Conservation (phyloP, 2,329 filamentous ascomycete genomes). For the Aspergillus neoniger region DNA sequence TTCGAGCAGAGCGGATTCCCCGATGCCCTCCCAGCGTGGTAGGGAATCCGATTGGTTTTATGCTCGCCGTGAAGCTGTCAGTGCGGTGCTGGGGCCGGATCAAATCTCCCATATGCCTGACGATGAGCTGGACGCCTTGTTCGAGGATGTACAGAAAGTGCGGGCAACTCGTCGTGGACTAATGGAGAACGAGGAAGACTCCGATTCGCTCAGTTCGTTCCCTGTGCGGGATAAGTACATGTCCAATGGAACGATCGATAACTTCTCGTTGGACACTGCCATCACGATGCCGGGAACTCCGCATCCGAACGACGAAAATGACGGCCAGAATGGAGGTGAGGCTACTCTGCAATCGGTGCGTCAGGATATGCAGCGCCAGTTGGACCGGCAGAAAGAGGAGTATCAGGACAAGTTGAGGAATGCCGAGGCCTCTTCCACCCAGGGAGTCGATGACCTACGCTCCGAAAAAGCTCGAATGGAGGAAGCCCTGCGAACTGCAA, state of each 20-base stretch:
- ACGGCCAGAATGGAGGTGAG: slow-evolving; percentile 46
- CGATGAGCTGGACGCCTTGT: slow-evolving; percentile 88
- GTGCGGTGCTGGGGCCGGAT: slow-evolving; percentile 83
- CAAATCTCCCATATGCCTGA: slow-evolving; percentile 88
- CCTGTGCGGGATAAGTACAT: slow-evolving; percentile 91
- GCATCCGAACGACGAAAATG: slow-evolving; percentile 66
- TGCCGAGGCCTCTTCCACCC: slow-evolving; percentile 70
- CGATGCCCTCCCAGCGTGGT: slow-evolving; percentile 65
- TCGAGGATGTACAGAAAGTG: slow-evolving; percentile 89
- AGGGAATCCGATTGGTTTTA: slow-evolving; percentile 94
- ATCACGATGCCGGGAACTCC: slow-evolving; percentile 95
- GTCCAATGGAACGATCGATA: slow-evolving; percentile 91
- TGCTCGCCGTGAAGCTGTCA: slow-evolving; percentile 88
- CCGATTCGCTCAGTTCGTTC: slow-evolving; percentile 85
- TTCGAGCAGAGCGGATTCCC: slow-evolving; percentile 77
- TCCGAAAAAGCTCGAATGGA: slow-evolving; percentile 86
- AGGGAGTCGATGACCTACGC: slow-evolving; percentile 77
- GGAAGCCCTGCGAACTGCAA: slow-evolving; percentile 72
- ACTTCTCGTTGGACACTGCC: slow-evolving; percentile 91
- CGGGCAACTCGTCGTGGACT: slow-evolving; percentile 78
- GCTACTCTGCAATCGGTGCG: slow-evolving; percentile 72
- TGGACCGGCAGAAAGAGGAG: slow-evolving; percentile 82
- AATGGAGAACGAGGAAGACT: slow-evolving; percentile 69
- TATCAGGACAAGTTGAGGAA: slow-evolving; percentile 75
- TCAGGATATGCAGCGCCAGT: slow-evolving; percentile 79